Percentiles rank a stretch among this genome's conserved stretches.
Conservation (phyloP, 169 alveolate genomes). For the Cryptosporidium felis region DNA sequence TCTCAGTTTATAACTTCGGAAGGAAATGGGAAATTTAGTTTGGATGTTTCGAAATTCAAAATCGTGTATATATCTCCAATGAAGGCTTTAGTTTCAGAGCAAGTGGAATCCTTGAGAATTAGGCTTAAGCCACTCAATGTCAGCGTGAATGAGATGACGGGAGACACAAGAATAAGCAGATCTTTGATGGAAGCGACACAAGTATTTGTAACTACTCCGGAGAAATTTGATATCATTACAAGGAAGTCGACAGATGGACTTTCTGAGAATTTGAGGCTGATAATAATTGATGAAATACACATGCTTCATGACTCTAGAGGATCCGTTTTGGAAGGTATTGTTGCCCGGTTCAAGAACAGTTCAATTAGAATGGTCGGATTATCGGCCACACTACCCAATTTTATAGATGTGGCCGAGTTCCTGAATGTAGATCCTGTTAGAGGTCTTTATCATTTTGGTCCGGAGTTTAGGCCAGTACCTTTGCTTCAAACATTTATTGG, state of each 20-base stretch:
- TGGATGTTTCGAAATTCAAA: conserved; percentile 85
- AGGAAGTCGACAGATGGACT: conserved; percentile 95
- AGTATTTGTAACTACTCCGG: conserved; percentile 99
- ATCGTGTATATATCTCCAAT: conserved; percentile 99
- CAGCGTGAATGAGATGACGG: conserved; percentile 94
- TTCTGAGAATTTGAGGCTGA: conserved; percentile 92
- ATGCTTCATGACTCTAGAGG: conserved; percentile 99
- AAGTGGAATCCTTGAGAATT: conserved; percentile 81
- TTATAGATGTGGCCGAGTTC: conserved; percentile 97
- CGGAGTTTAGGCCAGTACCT: conserved; percentile 98
- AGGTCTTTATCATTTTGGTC: conserved; percentile 96
- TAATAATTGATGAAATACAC: conserved; percentile 99
- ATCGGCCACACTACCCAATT: conserved; percentile 99
- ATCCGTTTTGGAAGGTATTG: conserved; percentile 98
- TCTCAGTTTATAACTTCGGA: conserved; percentile 74
- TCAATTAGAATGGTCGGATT: conserved; percentile 93
- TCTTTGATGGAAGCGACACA: conserved; percentile 97
- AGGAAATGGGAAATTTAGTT: conserved; percentile 9
- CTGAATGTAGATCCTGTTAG: conserved; percentile 90
- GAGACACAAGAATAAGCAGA: conserved; percentile 94
- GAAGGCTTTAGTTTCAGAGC: conserved; percentile 99
- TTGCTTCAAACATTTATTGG: conserved; percentile 96
- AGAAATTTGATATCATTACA: conserved; percentile 99
- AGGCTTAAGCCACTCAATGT: conserved; percentile 86
- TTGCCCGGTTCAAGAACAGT: conserved; percentile 92